Evolutionary conservation across 2,329 filamentous ascomycete species (phyloP).

Genomic region (Tolypocladium ovalisporum): DNA sequence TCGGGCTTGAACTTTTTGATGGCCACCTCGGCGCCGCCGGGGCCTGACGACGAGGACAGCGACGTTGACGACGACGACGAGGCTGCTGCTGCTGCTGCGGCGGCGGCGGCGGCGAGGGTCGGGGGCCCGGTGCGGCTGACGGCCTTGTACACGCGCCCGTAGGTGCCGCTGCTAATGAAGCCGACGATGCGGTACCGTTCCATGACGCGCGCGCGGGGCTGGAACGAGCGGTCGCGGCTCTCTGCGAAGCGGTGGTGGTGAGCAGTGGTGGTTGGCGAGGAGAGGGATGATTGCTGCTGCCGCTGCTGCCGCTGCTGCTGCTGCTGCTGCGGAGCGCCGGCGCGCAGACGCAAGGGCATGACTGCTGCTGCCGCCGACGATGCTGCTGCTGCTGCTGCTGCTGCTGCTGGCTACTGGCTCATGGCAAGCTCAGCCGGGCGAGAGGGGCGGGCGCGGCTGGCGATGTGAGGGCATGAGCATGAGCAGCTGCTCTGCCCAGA

Average conservation of each 20-base stretch:
- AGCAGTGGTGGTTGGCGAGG: constrained; percentile 18
- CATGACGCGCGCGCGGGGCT: constrained; percentile 75
- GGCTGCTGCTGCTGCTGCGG: too few species aligned
- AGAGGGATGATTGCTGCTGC: constrained; percentile 1
- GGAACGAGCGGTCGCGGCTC: constrained; percentile 45
- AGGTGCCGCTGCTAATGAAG: constrained; percentile 96
- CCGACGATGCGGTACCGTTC: constrained; percentile 95
- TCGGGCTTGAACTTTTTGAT: constrained; percentile 99
- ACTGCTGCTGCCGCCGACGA: neutral
- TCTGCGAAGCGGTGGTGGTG: constrained; percentile 34
- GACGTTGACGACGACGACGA: neutral
- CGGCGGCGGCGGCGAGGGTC: neutral
- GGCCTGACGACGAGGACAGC: constrained; percentile 10
- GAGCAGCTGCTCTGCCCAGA: too few species aligned
- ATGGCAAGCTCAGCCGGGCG: neutral
- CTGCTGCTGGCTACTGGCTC: neutral
- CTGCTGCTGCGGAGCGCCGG: constrained; percentile 8
- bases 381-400: neutral
- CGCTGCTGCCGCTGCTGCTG: neutral
- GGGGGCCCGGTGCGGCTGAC: constrained; percentile 41
- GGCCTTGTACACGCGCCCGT: constrained; percentile 96
- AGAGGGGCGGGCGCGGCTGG: neutral
- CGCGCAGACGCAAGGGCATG: constrained; percentile 24
- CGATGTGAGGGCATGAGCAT: neutral
- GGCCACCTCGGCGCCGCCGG: constrained; percentile 68